These are phyloP conservation scores for Plasmodium billcollinsi DNA, from an alignment of 169 alveolate genomes.

Conservation along the genomic window DNA sequence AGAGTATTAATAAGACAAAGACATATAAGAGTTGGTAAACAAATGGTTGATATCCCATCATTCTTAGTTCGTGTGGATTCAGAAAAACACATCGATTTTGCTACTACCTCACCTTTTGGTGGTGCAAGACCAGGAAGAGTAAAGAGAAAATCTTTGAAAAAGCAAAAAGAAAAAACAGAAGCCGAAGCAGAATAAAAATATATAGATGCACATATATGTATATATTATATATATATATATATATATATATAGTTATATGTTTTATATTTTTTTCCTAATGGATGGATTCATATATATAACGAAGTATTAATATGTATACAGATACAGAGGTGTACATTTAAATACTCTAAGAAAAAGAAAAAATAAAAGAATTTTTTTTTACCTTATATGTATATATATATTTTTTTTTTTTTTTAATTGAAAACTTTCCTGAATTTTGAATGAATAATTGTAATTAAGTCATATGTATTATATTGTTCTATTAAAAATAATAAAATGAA, in stretches of 20 bases:
- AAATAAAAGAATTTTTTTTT: no score
- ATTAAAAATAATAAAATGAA: no score
- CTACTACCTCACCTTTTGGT: slow-evolving; percentile 97
- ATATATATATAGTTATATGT: background rate
- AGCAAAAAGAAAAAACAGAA: slow-evolving; percentile 55
- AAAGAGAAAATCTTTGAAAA: slow-evolving; percentile 92
- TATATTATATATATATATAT: background rate
- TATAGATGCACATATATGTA: background rate
- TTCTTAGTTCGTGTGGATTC: slow-evolving; percentile 99
- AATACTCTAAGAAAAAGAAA: no score
- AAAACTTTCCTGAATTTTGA: no score
- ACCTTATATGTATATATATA: no score
- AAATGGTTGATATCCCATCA: slow-evolving; percentile 98
- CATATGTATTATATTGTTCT: no score
- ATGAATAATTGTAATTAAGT: no score
- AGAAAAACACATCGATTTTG: slow-evolving; percentile 98
- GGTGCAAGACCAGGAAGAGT: slow-evolving; percentile 98
- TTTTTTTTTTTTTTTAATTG: no score
- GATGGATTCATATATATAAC: no score
- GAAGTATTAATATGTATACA: no score
- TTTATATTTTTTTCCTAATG: background rate
- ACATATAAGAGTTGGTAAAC: slow-evolving; percentile 99
- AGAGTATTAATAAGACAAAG: slow-evolving; percentile 98
- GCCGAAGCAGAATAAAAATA: slow-evolving; percentile 9
- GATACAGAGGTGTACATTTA: no score